These are phyloP conservation scores for Phytophthora tentaculata DNA, from an alignment of 352 stramenopile species.

Conservation along the genomic window DNA sequence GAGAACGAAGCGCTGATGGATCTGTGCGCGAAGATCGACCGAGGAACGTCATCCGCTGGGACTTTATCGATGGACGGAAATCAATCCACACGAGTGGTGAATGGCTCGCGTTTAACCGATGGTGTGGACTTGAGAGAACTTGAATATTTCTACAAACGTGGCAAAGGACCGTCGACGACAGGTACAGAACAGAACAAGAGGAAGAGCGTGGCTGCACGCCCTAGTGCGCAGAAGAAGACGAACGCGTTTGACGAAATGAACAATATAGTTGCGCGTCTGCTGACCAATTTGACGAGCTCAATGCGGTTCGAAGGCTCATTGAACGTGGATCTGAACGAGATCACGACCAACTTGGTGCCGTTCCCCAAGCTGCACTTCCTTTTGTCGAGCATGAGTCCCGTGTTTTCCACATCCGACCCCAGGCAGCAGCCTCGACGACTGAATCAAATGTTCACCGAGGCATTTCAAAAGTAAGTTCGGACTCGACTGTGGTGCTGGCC, in stretches of 20 bases:
- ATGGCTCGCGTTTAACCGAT: slow-evolving; percentile 51
- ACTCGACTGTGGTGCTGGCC: background rate
- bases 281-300: slow-evolving; percentile 98
- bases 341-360: slow-evolving; percentile 99
- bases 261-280: slow-evolving; percentile 96
- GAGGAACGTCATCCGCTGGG: slow-evolving; percentile 8
- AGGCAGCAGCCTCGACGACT: slow-evolving; percentile 62
- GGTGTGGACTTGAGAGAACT: slow-evolving; percentile 54
- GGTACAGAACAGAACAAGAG: slow-evolving; percentile 33
- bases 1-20: slow-evolving; percentile 91
- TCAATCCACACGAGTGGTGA: slow-evolving; percentile 23
- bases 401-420: slow-evolving; percentile 52
- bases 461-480: slow-evolving; percentile 60
- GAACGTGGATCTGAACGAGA: slow-evolving; percentile 99
- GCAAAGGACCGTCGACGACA: slow-evolving; percentile 20
- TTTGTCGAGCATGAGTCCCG: slow-evolving; percentile 84
- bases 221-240: slow-evolving; percentile 19
- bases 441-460: slow-evolving; percentile 72
- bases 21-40: slow-evolving; percentile 59
- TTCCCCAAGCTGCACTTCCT: slow-evolving; percentile 99
- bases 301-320: slow-evolving; percentile 98
- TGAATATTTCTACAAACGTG: slow-evolving; percentile 57
- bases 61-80: slow-evolving; percentile 10
- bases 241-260: slow-evolving; percentile 99
- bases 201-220: slow-evolving; percentile 16